Evolutionary conservation across 148 eudicot genomes (phyloP).

Genomic region (Rhododendron ferrugineum): DNA sequence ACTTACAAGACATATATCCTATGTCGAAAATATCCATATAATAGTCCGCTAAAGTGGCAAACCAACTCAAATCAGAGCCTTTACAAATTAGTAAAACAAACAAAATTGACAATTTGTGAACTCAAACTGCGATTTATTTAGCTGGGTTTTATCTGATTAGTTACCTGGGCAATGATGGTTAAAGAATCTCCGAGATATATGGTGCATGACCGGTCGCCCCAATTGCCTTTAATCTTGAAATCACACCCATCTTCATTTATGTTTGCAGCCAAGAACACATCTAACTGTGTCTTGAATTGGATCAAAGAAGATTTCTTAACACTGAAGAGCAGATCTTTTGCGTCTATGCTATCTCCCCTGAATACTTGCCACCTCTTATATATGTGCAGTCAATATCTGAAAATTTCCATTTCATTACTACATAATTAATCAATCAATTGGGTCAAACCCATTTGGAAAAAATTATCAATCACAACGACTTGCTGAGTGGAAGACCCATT

Average conservation of each 20-base stretch:
- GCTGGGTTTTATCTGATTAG: not conserved
- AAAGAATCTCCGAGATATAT: slow-evolving; percentile 21
- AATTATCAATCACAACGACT: too few species aligned
- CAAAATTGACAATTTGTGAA: not conserved
- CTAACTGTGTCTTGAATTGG: slow-evolving; percentile 38
- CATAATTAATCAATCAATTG: too few species aligned
- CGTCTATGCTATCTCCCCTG: slow-evolving; percentile 47
- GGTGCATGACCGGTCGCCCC: slow-evolving; percentile 17
- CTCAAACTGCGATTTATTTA: not conserved
- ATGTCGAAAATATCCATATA: too few species aligned
- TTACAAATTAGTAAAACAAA: too few species aligned
- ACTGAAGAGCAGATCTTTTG: slow-evolving; percentile 31
- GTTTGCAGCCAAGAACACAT: slow-evolving; percentile 40
- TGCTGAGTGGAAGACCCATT: too few species aligned
- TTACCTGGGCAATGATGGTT: slow-evolving; percentile 29
- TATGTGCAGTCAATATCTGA: slow-evolving; percentile 35
- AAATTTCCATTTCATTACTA: too few species aligned
- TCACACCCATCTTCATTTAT: slow-evolving; percentile 18
- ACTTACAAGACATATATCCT: too few species aligned
- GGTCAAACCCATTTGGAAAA: too few species aligned
- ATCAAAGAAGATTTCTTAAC: slow-evolving; percentile 34
- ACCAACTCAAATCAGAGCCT: too few species aligned
- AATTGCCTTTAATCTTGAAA: slow-evolving; percentile 5
- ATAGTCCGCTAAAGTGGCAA: too few species aligned
- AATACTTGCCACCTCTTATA: slow-evolving; percentile 41